These are phyloP conservation scores for Thecaphora thlaspeos DNA, from an alignment of 1,284 basidiomycete species.

Conservation along the genomic window DNA sequence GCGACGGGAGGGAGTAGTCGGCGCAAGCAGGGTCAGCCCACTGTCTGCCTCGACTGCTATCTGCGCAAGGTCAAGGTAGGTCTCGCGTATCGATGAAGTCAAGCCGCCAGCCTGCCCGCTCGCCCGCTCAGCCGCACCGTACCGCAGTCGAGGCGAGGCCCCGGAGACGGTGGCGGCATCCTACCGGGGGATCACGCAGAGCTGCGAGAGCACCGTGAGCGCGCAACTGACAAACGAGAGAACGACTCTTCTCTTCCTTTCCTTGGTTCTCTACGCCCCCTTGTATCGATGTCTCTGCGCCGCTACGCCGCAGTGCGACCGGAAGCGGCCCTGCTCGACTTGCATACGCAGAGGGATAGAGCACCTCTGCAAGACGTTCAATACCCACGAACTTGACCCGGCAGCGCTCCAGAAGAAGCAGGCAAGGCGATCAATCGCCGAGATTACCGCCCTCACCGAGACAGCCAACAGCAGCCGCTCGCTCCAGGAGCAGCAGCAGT, in stretches of 20 bases:
- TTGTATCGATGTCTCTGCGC: no score
- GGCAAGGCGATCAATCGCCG: constrained; percentile 24
- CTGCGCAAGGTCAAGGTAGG: constrained; percentile 37
- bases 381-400: constrained; percentile 31
- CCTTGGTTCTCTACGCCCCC: no score
- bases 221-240: no score
- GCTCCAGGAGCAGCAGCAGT: not conserved
- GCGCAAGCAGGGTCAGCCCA: constrained; percentile 33
- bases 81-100: no score
- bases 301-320: constrained; percentile 42
- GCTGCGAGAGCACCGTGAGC: no score
- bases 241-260: no score
- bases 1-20: constrained; percentile 27
- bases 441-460: constrained; percentile 28
- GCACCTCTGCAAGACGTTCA: constrained; percentile 39
- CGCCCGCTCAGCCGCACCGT: no score
- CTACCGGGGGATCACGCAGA: no score
- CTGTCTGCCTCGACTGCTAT: constrained; percentile 40
- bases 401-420: constrained; percentile 35
- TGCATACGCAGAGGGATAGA: constrained; percentile 25
- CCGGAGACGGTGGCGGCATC: no score
- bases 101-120: no score
- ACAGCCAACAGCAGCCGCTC: not conserved
- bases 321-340: constrained; percentile 26
- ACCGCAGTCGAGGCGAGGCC: no score